Conservation (phyloP, 768 basidiomycete species). For the Mycena amicta region DNA sequence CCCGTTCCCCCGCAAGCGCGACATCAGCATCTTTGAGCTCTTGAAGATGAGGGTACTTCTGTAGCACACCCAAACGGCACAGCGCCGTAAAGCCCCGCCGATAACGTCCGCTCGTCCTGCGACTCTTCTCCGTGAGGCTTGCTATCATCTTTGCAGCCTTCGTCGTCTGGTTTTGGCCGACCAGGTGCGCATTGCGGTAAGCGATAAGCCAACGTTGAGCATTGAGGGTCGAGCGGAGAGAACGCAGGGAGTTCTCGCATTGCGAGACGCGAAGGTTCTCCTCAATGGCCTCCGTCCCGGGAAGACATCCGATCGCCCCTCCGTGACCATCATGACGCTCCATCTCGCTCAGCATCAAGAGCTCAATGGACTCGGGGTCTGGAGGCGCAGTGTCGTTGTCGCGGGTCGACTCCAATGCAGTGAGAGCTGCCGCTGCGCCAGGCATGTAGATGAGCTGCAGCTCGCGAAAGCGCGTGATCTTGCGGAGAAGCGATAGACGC, state of each 20-base stretch:
- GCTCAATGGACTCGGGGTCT: background rate
- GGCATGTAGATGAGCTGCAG: background rate
- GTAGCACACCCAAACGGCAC: background rate
- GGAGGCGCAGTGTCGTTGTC: background rate
- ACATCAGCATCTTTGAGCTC: slow-evolving; percentile 3
- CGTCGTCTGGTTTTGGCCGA: background rate
- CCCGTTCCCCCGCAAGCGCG: background rate
- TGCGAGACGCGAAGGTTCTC: background rate
- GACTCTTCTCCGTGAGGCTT: background rate
- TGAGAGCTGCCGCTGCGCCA: background rate
- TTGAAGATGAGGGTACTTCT: background rate
- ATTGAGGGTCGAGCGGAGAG: slow-evolving; percentile 1
- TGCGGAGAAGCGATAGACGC: background rate
- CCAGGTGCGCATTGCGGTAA: background rate
- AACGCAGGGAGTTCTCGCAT: background rate
- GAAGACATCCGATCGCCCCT: background rate
- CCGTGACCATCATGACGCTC: background rate
- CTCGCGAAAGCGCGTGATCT: background rate
- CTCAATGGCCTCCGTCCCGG: background rate
- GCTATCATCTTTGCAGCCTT: background rate
- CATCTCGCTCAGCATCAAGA: background rate
- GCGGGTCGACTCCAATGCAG: background rate
- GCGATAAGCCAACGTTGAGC: slow-evolving; percentile 1
- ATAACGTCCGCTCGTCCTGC: background rate
- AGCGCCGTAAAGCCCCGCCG: background rate